These are phyloP conservation scores for Leccinellum luteum DNA, from an alignment of 768 basidiomycete species.

Conservation along the genomic window DNA sequence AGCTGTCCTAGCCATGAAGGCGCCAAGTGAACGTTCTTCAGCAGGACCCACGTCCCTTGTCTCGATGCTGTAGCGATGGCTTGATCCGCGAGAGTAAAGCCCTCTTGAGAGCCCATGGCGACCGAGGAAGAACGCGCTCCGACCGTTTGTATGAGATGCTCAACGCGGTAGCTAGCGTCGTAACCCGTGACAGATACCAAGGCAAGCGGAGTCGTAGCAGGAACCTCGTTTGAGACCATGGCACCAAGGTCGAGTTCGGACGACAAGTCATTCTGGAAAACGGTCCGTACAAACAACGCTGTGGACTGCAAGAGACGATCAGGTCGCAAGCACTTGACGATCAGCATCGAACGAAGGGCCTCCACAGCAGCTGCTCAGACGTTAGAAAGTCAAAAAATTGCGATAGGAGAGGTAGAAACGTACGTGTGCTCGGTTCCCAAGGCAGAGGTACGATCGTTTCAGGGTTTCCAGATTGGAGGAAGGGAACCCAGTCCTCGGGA, in stretches of 20 bases:
- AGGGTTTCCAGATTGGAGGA: slow-evolving; percentile 64
- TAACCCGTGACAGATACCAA: slow-evolving; percentile 94
- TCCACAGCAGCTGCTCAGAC: slow-evolving; percentile 57
- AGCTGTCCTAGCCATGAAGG: slow-evolving; percentile 94
- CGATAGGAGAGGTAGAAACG: slow-evolving; percentile 30
- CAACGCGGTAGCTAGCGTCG: slow-evolving; percentile 97
- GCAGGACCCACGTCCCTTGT: slow-evolving; percentile 92
- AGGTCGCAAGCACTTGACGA: slow-evolving; percentile 90
- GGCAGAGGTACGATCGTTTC: slow-evolving; percentile 70
- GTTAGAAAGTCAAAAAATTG: slow-evolving; percentile 11
- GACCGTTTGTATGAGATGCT: slow-evolving; percentile 77
- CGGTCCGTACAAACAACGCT: slow-evolving; percentile 65
- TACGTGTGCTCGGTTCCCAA: slow-evolving; percentile 79
- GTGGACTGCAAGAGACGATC: slow-evolving; percentile 88
- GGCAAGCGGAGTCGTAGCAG: slow-evolving; percentile 79
- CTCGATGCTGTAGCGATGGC: slow-evolving; percentile 91
- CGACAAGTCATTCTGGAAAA: slow-evolving; percentile 82
- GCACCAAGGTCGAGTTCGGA: slow-evolving; percentile 71
- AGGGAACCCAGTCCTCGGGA: slow-evolving; percentile 66
- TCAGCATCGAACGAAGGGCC: slow-evolving; percentile 69
- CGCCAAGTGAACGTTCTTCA: slow-evolving; percentile 97
- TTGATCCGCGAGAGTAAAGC: slow-evolving; percentile 94
- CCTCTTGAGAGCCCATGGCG: slow-evolving; percentile 98
- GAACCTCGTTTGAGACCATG: slow-evolving; percentile 80
- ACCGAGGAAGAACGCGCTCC: slow-evolving; percentile 81